A percentile compares a stretch with the other conserved stretches of the same genome.
These are phyloP conservation scores for Zanthoxylum bungeanum DNA, from an alignment of 345 rosid genomes.

Conservation along the genomic window DNA sequence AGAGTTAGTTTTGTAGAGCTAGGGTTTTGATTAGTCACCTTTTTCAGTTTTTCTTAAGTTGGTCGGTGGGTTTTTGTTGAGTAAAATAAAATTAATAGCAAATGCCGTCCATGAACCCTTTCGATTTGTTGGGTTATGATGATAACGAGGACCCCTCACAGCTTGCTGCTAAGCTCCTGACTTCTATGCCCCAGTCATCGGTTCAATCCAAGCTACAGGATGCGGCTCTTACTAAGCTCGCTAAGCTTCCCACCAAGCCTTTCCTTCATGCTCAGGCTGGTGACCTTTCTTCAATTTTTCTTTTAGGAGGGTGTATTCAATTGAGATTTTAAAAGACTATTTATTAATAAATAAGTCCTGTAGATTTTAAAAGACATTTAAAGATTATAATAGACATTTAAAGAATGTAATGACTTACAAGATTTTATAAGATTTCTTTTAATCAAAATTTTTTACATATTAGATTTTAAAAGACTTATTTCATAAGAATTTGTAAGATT, in stretches of 20 bases:
- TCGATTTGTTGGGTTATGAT: constrained; percentile 73
- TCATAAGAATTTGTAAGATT: no score
- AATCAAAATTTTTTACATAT: no score
- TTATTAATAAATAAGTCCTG: no score
- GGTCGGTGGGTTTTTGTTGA: not conserved
- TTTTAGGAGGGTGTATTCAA: no score
- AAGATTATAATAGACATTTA: no score
- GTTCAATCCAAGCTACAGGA: no score
- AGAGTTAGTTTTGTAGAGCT: constrained; percentile 34
- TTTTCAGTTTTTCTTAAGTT: no score
- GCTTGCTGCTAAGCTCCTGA: constrained; percentile 46
- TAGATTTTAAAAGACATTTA: no score
- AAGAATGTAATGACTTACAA: no score
- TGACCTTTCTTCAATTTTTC: constrained; percentile 23
- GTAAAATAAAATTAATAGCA: not conserved
- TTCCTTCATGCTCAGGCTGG: constrained; percentile 81
- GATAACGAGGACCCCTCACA: constrained; percentile 68
- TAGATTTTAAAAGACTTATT: no score
- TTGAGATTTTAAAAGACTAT: no score
- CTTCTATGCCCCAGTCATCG: constrained; percentile 28
- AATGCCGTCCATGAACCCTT: constrained; percentile 86
- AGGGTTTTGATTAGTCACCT: constrained; percentile 30
- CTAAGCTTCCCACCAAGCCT: constrained; percentile 71
- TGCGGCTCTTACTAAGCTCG: constrained; percentile 46
- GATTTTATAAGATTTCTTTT: no score